Evolutionary conservation across 257 asterid genomes (phyloP).

Genomic region (Solanum corneliomulleri): DNA sequence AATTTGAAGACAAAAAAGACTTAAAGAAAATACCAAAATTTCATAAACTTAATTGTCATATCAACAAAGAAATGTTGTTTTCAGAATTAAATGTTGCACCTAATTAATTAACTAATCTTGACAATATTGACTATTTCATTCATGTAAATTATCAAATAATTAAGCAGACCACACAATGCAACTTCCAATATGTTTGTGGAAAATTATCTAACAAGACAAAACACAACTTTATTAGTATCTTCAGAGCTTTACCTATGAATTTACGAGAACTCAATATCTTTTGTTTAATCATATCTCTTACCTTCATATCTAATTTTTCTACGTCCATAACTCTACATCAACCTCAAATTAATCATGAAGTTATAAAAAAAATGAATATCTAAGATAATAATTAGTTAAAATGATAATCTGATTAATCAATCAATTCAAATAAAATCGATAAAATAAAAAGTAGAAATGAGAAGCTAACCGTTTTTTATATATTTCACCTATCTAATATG

Average conservation of each 20-base stretch:
- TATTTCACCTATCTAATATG: neutral
- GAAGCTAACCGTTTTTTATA: neutral
- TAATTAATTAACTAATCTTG: neutral
- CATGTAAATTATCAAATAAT: neutral
- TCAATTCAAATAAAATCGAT: neutral
- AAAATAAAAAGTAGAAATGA: no score
- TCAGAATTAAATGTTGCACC: neutral
- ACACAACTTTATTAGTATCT: neutral
- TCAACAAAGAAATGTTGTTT: neutral
- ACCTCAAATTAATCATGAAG: neutral
- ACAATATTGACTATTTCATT: neutral
- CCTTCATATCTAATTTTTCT: neutral
- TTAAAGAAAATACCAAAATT: neutral
- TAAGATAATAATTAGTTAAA: neutral
- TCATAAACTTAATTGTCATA: neutral
- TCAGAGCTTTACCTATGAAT: neutral
- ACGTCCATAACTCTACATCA: neutral
- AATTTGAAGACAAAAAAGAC: neutral
- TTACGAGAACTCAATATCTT: neutral
- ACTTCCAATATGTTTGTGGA: neutral
- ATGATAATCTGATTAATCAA: neutral
- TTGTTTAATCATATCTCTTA: neutral
- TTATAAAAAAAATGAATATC: neutral
- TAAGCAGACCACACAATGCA: neutral
- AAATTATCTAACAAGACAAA: neutral